A percentile compares a stretch with the other conserved stretches of the same genome.
phyloP scores from a whole-genome alignment of 1,284 basidiomycete species.

The Naganishia liquefaciens region DNA sequence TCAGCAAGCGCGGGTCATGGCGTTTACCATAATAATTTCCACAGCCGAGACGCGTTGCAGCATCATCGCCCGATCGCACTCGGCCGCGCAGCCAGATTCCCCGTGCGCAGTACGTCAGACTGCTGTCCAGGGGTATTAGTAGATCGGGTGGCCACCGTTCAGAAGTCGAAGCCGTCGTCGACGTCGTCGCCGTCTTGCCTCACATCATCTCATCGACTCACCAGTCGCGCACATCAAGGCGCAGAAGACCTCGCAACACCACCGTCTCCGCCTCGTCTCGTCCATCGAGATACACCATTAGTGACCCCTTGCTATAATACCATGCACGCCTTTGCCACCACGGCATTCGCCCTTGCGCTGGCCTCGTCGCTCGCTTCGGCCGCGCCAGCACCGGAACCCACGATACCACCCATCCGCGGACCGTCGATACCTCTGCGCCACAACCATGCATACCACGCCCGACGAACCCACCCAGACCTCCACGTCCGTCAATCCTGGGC shows the following conservation, averaged over 20 bases:
- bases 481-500: conserved; percentile 33
- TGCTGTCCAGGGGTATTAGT: neutral
- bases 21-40: neutral
- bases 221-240: too few relatives aligned
- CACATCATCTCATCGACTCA: too few relatives aligned
- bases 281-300: too few relatives aligned
- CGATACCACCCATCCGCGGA: conserved; percentile 15
- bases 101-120: conserved; percentile 17
- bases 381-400: conserved; percentile 20
- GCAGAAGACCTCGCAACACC: too few relatives aligned
- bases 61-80: neutral
- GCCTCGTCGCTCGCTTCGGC: conserved; percentile 14
- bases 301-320: neutral
- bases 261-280: too few relatives aligned
- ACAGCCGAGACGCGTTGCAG: conserved; percentile 19
- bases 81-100: neutral
- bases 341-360: conserved; percentile 11
- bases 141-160: neutral
- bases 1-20: neutral
- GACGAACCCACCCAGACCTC: conserved; percentile 25
- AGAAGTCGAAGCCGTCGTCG: too few relatives aligned
- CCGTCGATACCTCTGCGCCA: conserved; percentile 29
- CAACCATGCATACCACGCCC: conserved; percentile 32
- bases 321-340: conserved; percentile 16
- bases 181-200: too few relatives aligned